Evolutionary conservation across 768 basidiomycete genomes (phyloP).

Genomic region (Leccinum subtestaceum): DNA sequence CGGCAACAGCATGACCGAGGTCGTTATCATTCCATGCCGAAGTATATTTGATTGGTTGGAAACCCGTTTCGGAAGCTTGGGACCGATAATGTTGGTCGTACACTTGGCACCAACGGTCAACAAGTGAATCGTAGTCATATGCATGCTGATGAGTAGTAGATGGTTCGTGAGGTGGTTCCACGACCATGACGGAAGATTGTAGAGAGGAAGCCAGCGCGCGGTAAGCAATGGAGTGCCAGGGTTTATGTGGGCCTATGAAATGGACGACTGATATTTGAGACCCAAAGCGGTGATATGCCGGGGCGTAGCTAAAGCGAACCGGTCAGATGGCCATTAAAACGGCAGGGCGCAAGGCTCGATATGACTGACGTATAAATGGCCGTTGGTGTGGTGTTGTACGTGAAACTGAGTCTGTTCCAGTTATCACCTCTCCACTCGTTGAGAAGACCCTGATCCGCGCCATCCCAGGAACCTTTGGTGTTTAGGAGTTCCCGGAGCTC

Average conservation of each 20-base stretch:
- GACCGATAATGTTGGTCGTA: conserved; percentile 88
- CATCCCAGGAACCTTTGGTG: conserved; percentile 89
- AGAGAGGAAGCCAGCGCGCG: conserved; percentile 55
- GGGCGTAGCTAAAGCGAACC: conserved; percentile 70
- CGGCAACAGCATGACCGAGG: not conserved
- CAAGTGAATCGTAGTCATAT: conserved; percentile 77
- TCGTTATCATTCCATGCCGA: conserved; percentile 68
- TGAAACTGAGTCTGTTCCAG: conserved; percentile 96
- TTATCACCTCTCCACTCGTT: conserved; percentile 88
- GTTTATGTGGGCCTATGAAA: conserved; percentile 95
- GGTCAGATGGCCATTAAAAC: conserved; percentile 28
- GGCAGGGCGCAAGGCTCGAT: conserved; percentile 16
- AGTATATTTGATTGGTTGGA: conserved; percentile 59
- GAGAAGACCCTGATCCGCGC: conserved; percentile 96
- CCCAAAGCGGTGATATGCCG: conserved; percentile 93
- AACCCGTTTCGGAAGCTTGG: conserved; percentile 38
- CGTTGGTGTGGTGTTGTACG: conserved; percentile 97
- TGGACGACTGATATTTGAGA: conserved; percentile 83
- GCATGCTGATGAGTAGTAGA: conserved; percentile 38
- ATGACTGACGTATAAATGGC: conserved; percentile 88
- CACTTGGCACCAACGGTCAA: conserved; percentile 87
- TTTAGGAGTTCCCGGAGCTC: conserved; percentile 69
- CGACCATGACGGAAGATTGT: conserved; percentile 31
- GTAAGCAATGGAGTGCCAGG: conserved; percentile 77
- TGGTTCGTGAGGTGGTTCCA: conserved; percentile 21